Evolutionary conservation across 108 stramenopile species (phyloP), one percentile per base, ranked within the genome.

Genomic region (Pseudonitzschia pungens): DNA sequence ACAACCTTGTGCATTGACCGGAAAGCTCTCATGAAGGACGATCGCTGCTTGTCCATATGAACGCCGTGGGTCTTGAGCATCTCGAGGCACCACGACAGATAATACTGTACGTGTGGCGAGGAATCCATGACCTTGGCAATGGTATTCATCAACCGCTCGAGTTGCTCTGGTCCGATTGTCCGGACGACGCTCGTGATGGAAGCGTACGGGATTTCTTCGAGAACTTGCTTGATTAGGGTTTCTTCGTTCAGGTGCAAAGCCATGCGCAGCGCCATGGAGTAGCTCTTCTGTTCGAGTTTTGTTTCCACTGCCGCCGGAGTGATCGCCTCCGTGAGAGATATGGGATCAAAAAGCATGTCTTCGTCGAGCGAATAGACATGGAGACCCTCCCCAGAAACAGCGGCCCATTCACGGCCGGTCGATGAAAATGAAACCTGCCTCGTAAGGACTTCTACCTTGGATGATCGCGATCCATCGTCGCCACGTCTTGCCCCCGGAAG

Each of bases 311-410:
- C 88, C 56, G 76, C 77, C 0, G 95, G 95, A 21, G 95, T 96
- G 2, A 94, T 83, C 11, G 76, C 89, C 77, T 96, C 92, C 4
- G 91, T 91, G 45, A 96, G 78, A 11, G 91, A 89, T 43, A 96
- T 87, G 5, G 95, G 95, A 81, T 96, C 95, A 74, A 96, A 96
- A 27, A 92, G 87, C 90, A 93, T 89, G 71, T 96, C 95, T 53
- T 94, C 95, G 65, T 96, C 95, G 33, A 96, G 78, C 16, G 92
- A 92, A 72, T 96, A 96, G 12, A 96, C 92, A 62, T 93, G 92
- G 6, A 96, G 69, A 9, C 95, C 95, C 87, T 96, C 95, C 33
- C 83, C 86, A 11, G 95, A 93, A 22, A 96, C 92, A 28, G 90
- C 78, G 9, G 92, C 89, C 92, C 92, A 96, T 69, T 96, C 95